A percentile compares a stretch with the other conserved stretches of the same genome.
Conservation (phyloP, 31 red algal genomes). For the Asparagopsis taxiformis region DNA sequence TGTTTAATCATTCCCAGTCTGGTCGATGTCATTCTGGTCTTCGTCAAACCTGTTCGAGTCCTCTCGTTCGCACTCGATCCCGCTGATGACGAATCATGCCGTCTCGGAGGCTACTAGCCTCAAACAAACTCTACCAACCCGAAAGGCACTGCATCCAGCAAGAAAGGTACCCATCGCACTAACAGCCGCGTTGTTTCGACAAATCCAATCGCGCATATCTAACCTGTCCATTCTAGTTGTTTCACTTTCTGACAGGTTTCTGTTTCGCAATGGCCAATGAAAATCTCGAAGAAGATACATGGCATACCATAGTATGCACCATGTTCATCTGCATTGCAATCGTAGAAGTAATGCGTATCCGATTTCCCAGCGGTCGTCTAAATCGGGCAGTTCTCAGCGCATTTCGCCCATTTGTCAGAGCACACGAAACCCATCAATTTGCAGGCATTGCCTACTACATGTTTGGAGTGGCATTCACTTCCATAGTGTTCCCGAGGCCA, state of each 20-base stretch:
- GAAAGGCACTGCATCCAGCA: neutral
- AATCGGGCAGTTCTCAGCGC: constrained; percentile 11
- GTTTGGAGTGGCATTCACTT: constrained; percentile 14
- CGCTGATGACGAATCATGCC: no score
- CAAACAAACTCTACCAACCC: neutral
- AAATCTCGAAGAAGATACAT: neutral
- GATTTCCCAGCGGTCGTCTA: neutral
- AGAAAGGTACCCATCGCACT: neutral
- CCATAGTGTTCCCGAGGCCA: constrained; percentile 7
- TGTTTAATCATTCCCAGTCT: no score
- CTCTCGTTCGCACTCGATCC: no score
- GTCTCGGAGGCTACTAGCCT: no score
- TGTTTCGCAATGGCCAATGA: constrained; percentile 5
- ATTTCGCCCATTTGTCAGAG: constrained; percentile 21
- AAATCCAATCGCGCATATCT: constrained; percentile 10
- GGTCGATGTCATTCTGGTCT: no score
- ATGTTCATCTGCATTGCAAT: neutral
- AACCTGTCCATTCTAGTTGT: constrained; percentile 13
- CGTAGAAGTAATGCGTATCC: constrained; percentile 7
- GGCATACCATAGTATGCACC: neutral
- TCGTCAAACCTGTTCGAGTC: no score
- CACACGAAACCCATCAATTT: constrained; percentile 15
- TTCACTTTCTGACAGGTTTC: constrained; percentile 24
- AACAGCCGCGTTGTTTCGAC: neutral
- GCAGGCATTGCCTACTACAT: constrained; percentile 32